Percentiles rank a stretch among this genome's conserved stretches.
Evolutionary conservation across 2,329 filamentous ascomycete genomes (phyloP).

Genomic region (Fonsecaea pedrosoi): DNA sequence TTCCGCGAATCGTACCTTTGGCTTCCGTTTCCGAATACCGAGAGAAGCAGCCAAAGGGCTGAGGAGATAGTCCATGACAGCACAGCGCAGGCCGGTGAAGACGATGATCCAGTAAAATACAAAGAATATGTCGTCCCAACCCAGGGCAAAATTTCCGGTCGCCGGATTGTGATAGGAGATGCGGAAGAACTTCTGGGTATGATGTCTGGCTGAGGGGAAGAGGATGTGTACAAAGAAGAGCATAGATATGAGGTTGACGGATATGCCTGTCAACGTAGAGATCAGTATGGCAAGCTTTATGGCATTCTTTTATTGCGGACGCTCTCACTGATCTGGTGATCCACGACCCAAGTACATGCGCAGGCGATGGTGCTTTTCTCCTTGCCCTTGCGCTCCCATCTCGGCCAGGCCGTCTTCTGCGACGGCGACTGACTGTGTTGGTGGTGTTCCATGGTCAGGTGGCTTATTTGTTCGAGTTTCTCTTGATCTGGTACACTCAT

Average conservation of each 20-base stretch:
- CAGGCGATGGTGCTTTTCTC: constrained; percentile 39
- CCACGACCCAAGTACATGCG: constrained; percentile 40
- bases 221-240: constrained; percentile 81
- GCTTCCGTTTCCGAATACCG: constrained; percentile 77
- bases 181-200: constrained; percentile 86
- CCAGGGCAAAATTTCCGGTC: constrained; percentile 74
- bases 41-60: constrained; percentile 74
- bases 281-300: background rate
- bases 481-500: constrained; percentile 29
- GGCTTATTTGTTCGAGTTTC: constrained; percentile 27
- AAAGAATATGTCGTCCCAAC: constrained; percentile 79
- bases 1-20: constrained; percentile 83
- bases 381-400: constrained; percentile 39
- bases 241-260: constrained; percentile 82
- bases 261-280: constrained; percentile 66
- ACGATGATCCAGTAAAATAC: constrained; percentile 79
- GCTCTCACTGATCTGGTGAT: constrained; percentile 41
- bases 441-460: constrained; percentile 19
- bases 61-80: constrained; percentile 84
- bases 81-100: constrained; percentile 85
- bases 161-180: constrained; percentile 80
- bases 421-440: constrained; percentile 38
- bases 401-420: constrained; percentile 40
- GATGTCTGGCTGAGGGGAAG: constrained; percentile 78
- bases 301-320: too few species aligned